Evolutionary conservation across 1,284 basidiomycete genomes (phyloP).

Genomic region (Phylloboletellus chloephorus): DNA sequence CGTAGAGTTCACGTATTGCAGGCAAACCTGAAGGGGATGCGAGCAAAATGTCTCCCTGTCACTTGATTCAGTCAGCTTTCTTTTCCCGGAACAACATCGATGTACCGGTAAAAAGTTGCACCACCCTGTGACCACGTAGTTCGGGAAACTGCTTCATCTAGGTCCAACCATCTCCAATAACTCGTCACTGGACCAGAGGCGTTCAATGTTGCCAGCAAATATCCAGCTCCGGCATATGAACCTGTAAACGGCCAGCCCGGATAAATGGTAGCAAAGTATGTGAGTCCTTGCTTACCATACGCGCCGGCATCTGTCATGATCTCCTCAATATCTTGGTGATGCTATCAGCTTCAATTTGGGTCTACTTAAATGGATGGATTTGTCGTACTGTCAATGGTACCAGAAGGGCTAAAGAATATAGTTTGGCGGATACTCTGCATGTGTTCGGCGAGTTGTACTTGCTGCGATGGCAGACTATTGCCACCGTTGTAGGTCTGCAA

Average conservation of each 20-base stretch:
- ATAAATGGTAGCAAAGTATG: slow-evolving; percentile 2
- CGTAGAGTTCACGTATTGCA: slow-evolving; percentile 47
- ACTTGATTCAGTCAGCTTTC: neutral
- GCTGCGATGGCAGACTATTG: slow-evolving; percentile 50
- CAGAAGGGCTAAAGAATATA: slow-evolving; percentile 55
- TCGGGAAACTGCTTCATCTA: slow-evolving; percentile 54
- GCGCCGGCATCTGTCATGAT: slow-evolving; percentile 52
- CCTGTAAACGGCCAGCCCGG: slow-evolving; percentile 36
- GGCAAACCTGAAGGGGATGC: slow-evolving; percentile 53
- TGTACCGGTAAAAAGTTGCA: slow-evolving; percentile 44
- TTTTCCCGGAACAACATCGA: neutral
- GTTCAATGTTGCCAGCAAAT: slow-evolving; percentile 49
- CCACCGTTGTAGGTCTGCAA: slow-evolving; percentile 61
- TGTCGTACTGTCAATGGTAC: slow-evolving; percentile 52
- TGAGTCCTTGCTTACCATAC: slow-evolving; percentile 45
- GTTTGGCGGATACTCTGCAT: slow-evolving; percentile 51
- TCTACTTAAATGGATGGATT: neutral
- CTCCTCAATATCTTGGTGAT: slow-evolving; percentile 46
- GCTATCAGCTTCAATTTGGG: slow-evolving; percentile 4
- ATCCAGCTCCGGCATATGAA: slow-evolving; percentile 64
- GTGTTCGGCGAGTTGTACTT: slow-evolving; percentile 39
- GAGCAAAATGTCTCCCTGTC: slow-evolving; percentile 66
- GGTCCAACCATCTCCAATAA: slow-evolving; percentile 63
- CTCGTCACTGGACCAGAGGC: slow-evolving; percentile 38
- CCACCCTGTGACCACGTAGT: slow-evolving; percentile 55